Conservation (phyloP, 2,329 filamentous ascomycete species). For the Trichoderma breve region DNA sequence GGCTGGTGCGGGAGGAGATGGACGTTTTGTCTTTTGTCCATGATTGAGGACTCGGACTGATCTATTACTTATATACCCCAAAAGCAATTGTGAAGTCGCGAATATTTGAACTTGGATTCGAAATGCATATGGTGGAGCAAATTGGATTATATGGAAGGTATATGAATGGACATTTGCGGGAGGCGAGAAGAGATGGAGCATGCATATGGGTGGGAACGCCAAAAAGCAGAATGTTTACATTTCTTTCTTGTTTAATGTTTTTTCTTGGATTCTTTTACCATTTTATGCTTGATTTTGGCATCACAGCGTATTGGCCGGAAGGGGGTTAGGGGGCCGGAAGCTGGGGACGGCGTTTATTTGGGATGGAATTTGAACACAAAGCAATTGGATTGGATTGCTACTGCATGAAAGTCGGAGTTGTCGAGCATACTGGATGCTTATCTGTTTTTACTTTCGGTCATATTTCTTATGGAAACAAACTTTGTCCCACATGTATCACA, state of each 20-base stretch:
- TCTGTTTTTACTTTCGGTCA: background rate
- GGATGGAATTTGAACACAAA: background rate
- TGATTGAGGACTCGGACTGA: slow-evolving; percentile 60
- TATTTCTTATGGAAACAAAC: background rate
- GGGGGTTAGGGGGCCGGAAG: background rate
- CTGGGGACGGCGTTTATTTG: background rate
- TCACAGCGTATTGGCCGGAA: background rate
- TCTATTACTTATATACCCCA: background rate
- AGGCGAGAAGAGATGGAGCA: background rate
- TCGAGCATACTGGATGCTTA: background rate
- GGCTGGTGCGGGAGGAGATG: slow-evolving; percentile 68
- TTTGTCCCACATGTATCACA: background rate
- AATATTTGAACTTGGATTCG: background rate
- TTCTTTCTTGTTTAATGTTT: background rate
- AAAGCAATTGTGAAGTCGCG: background rate
- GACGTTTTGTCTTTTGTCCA: slow-evolving; percentile 64
- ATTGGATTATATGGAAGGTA: background rate
- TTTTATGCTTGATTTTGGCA: background rate
- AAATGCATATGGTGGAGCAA: background rate
- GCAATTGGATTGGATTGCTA: background rate
- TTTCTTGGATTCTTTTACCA: background rate
- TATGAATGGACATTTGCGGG: background rate
- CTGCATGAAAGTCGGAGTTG: background rate
- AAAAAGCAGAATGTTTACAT: background rate
- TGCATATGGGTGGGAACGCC: background rate